phyloP scores from a whole-genome alignment of 371 early-diverging fungal genomes.

The Mucor sp. region DNA sequence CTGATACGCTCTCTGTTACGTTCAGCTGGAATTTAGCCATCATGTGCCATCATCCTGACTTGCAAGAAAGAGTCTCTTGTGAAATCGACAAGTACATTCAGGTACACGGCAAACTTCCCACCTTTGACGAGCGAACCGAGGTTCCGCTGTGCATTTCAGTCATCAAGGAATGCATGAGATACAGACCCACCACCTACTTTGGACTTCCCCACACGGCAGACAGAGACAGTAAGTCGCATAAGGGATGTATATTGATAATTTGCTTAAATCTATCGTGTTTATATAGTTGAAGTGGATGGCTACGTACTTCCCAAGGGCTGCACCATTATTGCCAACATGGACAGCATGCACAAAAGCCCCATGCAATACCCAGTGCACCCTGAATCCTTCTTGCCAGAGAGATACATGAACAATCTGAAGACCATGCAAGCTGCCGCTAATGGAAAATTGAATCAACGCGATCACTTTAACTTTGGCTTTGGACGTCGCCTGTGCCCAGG shows the following conservation, averaged over 20 bases:
- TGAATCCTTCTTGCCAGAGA: constrained; percentile 11
- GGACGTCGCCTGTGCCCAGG: constrained; percentile 25
- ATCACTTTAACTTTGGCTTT: constrained; percentile 26
- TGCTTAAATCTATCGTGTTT: too few relatives aligned
- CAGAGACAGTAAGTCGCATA: constrained; percentile 12
- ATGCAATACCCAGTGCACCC: constrained; percentile 1
- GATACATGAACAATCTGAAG: constrained; percentile 9
- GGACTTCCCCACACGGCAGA: constrained; percentile 12
- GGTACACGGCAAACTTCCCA: constrained; percentile 8
- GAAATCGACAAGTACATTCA: constrained; percentile 20
- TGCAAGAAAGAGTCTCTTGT: constrained; percentile 2
- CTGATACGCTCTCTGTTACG: constrained; percentile 11
- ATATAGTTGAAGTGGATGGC: constrained; percentile 13
- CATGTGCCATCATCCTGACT: constrained; percentile 16
- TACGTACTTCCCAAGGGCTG: constrained; percentile 21
- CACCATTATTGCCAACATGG: constrained; percentile 4
- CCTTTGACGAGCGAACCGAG: constrained; percentile 10
- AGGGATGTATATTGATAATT: too few relatives aligned
- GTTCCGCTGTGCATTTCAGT: constrained; percentile 15
- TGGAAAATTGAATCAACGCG: constrained; percentile 12
- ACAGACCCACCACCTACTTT: constrained; percentile 7
- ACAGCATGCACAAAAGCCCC: constrained; percentile 10
- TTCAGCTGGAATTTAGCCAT: constrained; percentile 12
- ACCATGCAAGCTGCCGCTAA: constrained; percentile 14
- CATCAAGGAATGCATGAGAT: constrained; percentile 19